Conservation (phyloP, 345 rosid genomes). For the Heritiera littoralis region DNA sequence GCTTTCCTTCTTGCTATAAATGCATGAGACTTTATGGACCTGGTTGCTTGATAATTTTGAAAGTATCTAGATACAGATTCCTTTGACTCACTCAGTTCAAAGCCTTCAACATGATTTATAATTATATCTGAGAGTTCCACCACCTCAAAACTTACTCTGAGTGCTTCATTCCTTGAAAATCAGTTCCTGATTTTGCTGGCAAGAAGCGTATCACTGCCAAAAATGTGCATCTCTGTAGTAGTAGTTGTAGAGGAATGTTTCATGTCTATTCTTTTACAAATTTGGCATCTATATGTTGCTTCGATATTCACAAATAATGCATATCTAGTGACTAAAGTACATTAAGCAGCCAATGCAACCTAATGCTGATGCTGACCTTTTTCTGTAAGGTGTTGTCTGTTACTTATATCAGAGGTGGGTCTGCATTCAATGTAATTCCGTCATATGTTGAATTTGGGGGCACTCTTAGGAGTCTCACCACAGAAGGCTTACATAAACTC, state of each 20-base stretch:
- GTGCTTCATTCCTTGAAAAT: neutral
- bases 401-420: constrained; percentile 60
- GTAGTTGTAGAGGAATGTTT: neutral
- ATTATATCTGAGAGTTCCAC: neutral
- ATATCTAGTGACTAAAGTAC: neutral
- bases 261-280: neutral
- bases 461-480: constrained; percentile 78
- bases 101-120: neutral
- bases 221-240: neutral
- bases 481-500: constrained; percentile 62
- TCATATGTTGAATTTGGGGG: constrained; percentile 72
- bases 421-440: constrained; percentile 55
- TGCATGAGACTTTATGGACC: neutral
- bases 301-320: neutral
- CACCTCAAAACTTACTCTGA: neutral
- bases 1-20: neutral
- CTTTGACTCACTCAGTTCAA: neutral
- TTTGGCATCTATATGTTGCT: neutral
- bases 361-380: neutral
- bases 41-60: neutral
- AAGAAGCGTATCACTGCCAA: neutral
- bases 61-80: neutral
- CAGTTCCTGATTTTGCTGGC: neutral
- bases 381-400: constrained; percentile 49
- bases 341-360: neutral